These are phyloP conservation scores for Zoysia pacifica DNA, from an alignment of 176 grass and related monocot species.

Conservation along the genomic window DNA sequence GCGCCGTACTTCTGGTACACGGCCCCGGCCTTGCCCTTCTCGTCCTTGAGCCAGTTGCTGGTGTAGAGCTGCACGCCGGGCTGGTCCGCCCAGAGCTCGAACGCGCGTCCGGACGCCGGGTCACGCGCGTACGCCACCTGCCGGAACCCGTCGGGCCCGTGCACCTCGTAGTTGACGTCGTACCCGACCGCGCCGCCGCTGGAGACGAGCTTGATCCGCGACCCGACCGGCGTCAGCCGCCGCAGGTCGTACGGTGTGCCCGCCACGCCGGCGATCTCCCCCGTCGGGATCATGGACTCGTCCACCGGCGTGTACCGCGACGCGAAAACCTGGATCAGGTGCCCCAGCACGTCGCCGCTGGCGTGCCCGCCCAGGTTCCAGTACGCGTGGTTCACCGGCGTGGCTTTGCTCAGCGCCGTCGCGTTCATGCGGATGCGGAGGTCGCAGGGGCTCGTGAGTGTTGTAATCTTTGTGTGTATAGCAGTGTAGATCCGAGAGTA, in stretches of 20 bases:
- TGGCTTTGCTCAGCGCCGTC: slow-evolving; percentile 52
- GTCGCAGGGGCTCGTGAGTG: slow-evolving; percentile 42
- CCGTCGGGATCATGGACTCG: slow-evolving; percentile 65
- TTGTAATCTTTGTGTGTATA: too few species aligned
- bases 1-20: slow-evolving; percentile 51
- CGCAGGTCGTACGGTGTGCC: slow-evolving; percentile 72
- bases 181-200: slow-evolving; percentile 46
- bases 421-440: slow-evolving; percentile 61
- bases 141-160: slow-evolving; percentile 30
- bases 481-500: too few species aligned
- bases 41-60: slow-evolving; percentile 41
- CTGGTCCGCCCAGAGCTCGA: slow-evolving; percentile 79
- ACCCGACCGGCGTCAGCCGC: slow-evolving; percentile 28
- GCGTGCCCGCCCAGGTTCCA: slow-evolving; percentile 67
- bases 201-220: slow-evolving; percentile 37
- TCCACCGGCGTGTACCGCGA: slow-evolving; percentile 67
- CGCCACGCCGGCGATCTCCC: slow-evolving; percentile 39
- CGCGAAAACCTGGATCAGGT: slow-evolving; percentile 70
- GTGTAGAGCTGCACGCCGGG: slow-evolving; percentile 92
- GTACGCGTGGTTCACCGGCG: slow-evolving; percentile 75
- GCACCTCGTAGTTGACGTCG: slow-evolving; percentile 71
- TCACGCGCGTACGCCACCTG: slow-evolving; percentile 54
- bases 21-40: slow-evolving; percentile 56
- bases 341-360: slow-evolving; percentile 65
- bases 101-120: slow-evolving; percentile 46